Percentiles rank a stretch among this genome's conserved stretches.
phyloP scores from a whole-genome alignment of 306 rosid species.

The Inga laurina region DNA sequence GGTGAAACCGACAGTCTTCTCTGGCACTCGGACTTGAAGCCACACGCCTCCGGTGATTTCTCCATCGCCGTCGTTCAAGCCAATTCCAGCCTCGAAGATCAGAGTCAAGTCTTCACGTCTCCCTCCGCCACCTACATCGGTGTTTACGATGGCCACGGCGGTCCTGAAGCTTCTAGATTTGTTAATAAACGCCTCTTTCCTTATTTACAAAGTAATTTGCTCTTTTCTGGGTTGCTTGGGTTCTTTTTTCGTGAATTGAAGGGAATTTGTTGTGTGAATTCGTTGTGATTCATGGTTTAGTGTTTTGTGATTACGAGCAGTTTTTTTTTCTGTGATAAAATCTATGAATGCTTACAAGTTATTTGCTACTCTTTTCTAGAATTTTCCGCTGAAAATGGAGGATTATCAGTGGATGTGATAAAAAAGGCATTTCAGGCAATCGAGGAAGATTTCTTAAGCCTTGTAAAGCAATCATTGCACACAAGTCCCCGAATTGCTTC shows the following conservation, averaged over 20 bases:
- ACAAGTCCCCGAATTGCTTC: constrained; percentile 79
- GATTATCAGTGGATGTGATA: constrained; percentile 78
- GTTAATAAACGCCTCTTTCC: constrained; percentile 77
- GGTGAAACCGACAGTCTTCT: constrained; percentile 58
- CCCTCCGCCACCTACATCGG: constrained; percentile 87
- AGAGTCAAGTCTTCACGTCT: constrained; percentile 87
- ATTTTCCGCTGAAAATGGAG: constrained; percentile 83
- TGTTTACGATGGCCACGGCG: constrained; percentile 96
- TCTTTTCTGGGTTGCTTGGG: neutral
- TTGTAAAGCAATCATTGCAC: constrained; percentile 68
- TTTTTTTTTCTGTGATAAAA: neutral
- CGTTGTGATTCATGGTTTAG: neutral
- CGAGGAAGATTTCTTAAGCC: constrained; percentile 72
- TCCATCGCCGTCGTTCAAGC: constrained; percentile 98
- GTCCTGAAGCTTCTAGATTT: constrained; percentile 94
- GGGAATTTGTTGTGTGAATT: neutral
- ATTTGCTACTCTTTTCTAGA: constrained; percentile 49
- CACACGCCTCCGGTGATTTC: constrained; percentile 90
- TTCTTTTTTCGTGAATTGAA: neutral
- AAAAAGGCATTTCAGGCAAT: constrained; percentile 87
- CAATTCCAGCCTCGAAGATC: constrained; percentile 85
- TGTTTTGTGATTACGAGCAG: neutral
- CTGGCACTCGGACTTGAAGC: constrained; percentile 86
- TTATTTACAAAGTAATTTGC: constrained; percentile 58
- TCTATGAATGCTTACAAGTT: neutral